These are phyloP conservation scores for Phytophthora hibernalis DNA, from an alignment of 352 stramenopile species.

Conservation along the genomic window DNA sequence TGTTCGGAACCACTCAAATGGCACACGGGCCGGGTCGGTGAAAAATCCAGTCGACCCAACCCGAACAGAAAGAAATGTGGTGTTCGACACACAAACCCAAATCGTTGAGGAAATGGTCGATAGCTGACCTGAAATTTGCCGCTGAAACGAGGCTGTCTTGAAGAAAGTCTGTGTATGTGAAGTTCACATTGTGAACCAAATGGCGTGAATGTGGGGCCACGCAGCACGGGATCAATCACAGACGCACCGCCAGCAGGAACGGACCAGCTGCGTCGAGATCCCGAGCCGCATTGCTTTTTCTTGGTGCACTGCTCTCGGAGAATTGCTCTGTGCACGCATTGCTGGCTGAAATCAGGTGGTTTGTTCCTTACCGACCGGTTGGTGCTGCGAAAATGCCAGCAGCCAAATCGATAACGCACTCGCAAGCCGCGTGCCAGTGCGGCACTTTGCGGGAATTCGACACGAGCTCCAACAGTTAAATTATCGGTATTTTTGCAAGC, in stretches of 20 bases:
- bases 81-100: neutral
- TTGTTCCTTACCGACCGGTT: constrained; percentile 23
- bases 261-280: constrained; percentile 14
- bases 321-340: too few species aligned
- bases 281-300: constrained; percentile 12
- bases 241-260: constrained; percentile 15
- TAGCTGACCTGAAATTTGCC: constrained; percentile 4
- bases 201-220: constrained; percentile 15
- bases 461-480: neutral
- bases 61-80: neutral
- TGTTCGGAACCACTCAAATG: constrained; percentile 30
- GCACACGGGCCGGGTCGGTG: neutral
- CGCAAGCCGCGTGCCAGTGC: constrained; percentile 14
- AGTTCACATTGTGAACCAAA: neutral
- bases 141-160: constrained; percentile 6
- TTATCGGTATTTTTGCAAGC: constrained; percentile 6
- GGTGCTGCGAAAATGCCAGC: constrained; percentile 26
- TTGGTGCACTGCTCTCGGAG: neutral
- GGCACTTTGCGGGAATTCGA: constrained; percentile 24
- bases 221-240: constrained; percentile 21
- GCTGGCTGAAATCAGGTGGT: constrained; percentile 6
- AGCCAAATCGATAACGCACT: constrained; percentile 11
- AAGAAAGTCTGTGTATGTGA: too few species aligned
- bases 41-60: neutral
- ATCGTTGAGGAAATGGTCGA: constrained; percentile 19